phyloP scores from a whole-genome alignment of 2,329 filamentous ascomycete species.

The Pleomassaria siparia region DNA sequence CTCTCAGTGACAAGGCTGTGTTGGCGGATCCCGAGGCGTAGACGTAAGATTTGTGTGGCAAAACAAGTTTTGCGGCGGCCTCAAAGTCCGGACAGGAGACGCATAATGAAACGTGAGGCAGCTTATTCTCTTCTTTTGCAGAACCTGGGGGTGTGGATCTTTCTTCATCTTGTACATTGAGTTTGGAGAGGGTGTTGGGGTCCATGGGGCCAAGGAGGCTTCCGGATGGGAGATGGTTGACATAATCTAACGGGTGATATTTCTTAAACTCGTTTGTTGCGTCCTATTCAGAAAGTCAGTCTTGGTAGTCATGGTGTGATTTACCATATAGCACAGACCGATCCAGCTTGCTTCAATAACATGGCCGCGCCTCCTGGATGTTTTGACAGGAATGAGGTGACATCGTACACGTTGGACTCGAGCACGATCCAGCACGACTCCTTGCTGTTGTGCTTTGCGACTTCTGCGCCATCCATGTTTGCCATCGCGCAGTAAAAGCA shows the following conservation, averaged over 20 bases:
- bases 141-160: constrained; percentile 20
- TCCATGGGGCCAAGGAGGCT: constrained; percentile 32
- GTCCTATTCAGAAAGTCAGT: constrained; percentile 21
- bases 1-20: constrained; percentile 30
- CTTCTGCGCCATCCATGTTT: constrained; percentile 34
- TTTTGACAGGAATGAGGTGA: constrained; percentile 63
- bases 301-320: constrained; percentile 2
- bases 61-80: constrained; percentile 30
- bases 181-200: constrained; percentile 32
- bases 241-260: constrained; percentile 35
- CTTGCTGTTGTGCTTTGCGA: constrained; percentile 36
- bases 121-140: constrained; percentile 20
- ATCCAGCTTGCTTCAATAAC: constrained; percentile 47
- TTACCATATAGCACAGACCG: constrained; percentile 24
- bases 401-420: constrained; percentile 66
- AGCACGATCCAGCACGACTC: constrained; percentile 65
- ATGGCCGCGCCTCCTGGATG: constrained; percentile 62
- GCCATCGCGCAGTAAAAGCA: constrained; percentile 4
- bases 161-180: constrained; percentile 24
- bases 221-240: constrained; percentile 31
- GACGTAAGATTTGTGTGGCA: constrained; percentile 36
- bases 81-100: constrained; percentile 38
- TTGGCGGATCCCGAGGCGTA: constrained; percentile 41
- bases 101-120: constrained; percentile 34
- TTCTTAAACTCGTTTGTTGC: constrained; percentile 39